Percentiles rank a stretch among this genome's conserved stretches.
Conservation (phyloP, 208 protist genomes). For the Wallacemonas sp. region DNA sequence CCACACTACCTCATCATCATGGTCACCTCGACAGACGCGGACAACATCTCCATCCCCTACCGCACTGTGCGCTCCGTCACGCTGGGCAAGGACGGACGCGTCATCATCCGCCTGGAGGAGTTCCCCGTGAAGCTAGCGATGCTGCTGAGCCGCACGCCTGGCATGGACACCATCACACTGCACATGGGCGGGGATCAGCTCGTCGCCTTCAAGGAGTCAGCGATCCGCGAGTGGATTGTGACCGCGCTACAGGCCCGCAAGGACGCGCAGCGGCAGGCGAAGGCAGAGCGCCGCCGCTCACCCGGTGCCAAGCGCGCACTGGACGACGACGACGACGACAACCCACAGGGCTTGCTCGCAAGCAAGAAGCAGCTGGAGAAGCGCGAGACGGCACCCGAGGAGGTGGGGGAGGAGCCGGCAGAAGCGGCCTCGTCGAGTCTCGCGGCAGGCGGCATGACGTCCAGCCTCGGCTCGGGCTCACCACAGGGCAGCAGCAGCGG, state of each 20-base stretch:
- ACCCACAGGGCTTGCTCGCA: too few species aligned
- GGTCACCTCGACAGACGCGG: constrained; percentile 71
- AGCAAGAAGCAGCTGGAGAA: neutral
- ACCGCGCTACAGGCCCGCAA: constrained; percentile 52
- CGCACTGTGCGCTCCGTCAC: constrained; percentile 79
- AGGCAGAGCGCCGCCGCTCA: constrained; percentile 17
- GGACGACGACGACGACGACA: neutral
- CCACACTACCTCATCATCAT: constrained; percentile 82
- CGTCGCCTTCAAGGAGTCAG: constrained; percentile 68
- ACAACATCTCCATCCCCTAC: constrained; percentile 90
- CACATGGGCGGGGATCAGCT: constrained; percentile 62
- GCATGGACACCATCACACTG: constrained; percentile 81
- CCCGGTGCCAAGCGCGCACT: constrained; percentile 11
- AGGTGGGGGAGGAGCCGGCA: neutral
- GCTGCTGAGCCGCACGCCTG: constrained; percentile 66
- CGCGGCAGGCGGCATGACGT: constrained; percentile 11
- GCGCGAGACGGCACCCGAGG: neutral
- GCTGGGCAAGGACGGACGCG: constrained; percentile 73
- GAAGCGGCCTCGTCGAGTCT: neutral
- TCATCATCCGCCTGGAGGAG: constrained; percentile 78
- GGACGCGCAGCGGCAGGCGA: constrained; percentile 27
- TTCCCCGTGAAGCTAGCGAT: constrained; percentile 85
- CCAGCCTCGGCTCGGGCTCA: neutral
- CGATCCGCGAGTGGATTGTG: constrained; percentile 81
- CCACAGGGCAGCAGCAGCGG: constrained; percentile 13